Base-by-base conservation (phyloP, 768 basidiomycete genomes). In the Trametes sanguinea region DNA sequence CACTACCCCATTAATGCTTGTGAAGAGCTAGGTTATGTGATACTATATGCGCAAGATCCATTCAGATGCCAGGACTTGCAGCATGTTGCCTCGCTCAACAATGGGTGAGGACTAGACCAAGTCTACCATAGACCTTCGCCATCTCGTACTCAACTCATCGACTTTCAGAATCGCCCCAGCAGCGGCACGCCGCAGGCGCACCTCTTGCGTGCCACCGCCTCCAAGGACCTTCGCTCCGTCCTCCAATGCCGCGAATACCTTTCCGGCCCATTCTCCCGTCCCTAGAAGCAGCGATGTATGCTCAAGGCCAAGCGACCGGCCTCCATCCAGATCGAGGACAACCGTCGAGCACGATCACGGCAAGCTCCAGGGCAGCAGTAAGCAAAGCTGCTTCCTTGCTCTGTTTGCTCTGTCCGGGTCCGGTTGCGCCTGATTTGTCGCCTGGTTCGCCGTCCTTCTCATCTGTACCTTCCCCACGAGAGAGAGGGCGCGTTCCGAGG, bases 101-200 rank as follows among this genome's bases (percentile, higher is more conserved):
- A 47, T 6, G 4, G 16, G 6, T 22, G 11, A 13, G 29, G 8
- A 8, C 29, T 33, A 57, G 11, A 22, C 63, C 43, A 76, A 69
- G 65, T 80, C 79, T 40, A 86, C 74, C 82, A 92, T 86, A 0
- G 85, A 82, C 50, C 85, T 80, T 42, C 83, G 78, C 89, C 89
- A 92, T 69, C 76, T 84, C 44, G 83, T 83, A 4, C 82, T 80
- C 16, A 92, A 74, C 64, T 87, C 85, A 54, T 94, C 89, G 5
- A 92, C 83, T 71, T 91, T 92, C 57, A 97, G 74, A 46, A 95
- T 72, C 1, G 95, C 88, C 0, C 92, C 92, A 1, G 92, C 93
- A 2, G 88, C 86, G 1, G 85, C 86, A 56, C 87, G 83, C 56
- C 81, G 82, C 37, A 94, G 70, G 64, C 83, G 83, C 2, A 81